Conservation (phyloP, 225 moss, liverwort and hornwort genomes). For the Polytrichum formosum region DNA sequence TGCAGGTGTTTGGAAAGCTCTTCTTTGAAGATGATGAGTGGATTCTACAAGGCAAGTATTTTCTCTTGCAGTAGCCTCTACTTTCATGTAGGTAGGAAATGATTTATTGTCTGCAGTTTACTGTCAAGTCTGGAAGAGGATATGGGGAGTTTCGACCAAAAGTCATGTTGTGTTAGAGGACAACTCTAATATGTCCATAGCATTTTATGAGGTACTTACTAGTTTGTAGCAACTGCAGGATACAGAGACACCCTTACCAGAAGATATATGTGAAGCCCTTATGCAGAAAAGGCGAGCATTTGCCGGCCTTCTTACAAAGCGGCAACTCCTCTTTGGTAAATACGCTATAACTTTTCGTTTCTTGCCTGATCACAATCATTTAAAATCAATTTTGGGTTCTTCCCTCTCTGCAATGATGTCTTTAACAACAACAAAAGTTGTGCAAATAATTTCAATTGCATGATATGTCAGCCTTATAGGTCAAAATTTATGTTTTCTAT, state of each 20-base stretch:
- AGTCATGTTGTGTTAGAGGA: no score
- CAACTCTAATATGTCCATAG: no score
- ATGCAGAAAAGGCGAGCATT: constrained; percentile 75
- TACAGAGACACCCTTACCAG: constrained; percentile 59
- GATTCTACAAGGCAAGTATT: constrained; percentile 74
- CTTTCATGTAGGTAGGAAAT: not conserved
- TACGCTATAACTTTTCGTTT: not conserved
- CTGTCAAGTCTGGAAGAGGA: no score
- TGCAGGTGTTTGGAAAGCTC: constrained; percentile 84
- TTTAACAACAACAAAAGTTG: no score
- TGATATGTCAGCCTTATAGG: no score
- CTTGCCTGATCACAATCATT: not conserved
- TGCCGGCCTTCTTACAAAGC: constrained; percentile 91
- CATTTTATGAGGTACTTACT: constrained; percentile 11
- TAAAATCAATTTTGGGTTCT: no score
- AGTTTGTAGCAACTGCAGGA: constrained; percentile 47
- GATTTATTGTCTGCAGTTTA: no score
- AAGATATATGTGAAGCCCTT: constrained; percentile 71
- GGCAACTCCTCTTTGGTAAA: constrained; percentile 85
- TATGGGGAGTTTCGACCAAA: no score
- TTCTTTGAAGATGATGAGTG: constrained; percentile 90
- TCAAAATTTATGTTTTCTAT: no score
- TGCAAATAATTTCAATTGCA: no score
- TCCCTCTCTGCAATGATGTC: no score
- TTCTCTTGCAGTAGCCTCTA: not conserved